Evolutionary conservation across 2,329 filamentous ascomycete species (phyloP), one percentile per base, ranked within the genome.

Genomic region (Fusarium xyrophilum): DNA sequence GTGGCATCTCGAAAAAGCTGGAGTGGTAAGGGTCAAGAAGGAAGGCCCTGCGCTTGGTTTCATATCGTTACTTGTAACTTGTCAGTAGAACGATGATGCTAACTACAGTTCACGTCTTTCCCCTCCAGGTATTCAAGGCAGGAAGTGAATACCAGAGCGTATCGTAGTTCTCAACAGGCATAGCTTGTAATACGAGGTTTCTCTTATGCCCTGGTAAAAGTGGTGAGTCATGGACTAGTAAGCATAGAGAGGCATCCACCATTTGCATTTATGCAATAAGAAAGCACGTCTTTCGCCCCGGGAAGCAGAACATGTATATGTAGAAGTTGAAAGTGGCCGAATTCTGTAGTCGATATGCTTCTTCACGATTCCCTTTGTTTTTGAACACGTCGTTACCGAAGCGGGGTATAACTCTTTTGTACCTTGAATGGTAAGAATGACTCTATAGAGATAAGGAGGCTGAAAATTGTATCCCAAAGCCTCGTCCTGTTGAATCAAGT

Each of bases 121-220:
- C 11, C 7, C 3, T 27, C 7, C 17, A 2, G 19, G 2, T 2
- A 42, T 17, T 9, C 5, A 4, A n/a, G 13, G 17, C 17, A 7
- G 12, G 5, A n/a, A 27, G 3, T 10, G 9, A 44, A 14, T 0
- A 27, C 4, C 0, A 0, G 7, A 12, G 4, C 1, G 8, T 4
- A 11, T n/a, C 1, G 6, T n/a, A 5, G 4, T 15, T 27, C 6
- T 8, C 2, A 0, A 28, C 5, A 2, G 13, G 15, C 5, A 11
- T n/a, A 6, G 13, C 7, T 7, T 3, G 8, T 3, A 3, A 12
- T n/a, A 4, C 2, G 3, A 21, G 9, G 13, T 15, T 11, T 5
- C 13, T 14, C 3, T 7, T 12, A 11, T 28, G 9, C 13, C 12
- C 13, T 21, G 27, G 28, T 2, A 5, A 46, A 8, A 21, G 9